Evolutionary conservation across 2,329 filamentous ascomycete genomes (phyloP), one percentile per base, ranked within the genome.

Genomic region (Cladorrhinum sp.): DNA sequence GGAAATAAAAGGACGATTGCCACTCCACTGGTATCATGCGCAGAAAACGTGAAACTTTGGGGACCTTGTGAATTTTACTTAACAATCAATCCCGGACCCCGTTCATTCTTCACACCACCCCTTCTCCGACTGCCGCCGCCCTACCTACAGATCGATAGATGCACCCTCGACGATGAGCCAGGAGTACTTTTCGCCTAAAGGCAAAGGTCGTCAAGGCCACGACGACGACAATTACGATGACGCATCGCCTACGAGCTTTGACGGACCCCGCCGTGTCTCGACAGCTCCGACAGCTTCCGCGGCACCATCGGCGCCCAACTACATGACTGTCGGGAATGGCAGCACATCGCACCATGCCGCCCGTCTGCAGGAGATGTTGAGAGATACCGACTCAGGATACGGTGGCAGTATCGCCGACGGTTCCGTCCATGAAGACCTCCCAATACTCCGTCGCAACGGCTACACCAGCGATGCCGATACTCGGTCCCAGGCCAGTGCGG

Each of bases 381-480:
- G 41, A n/a, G 91, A 96, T 63, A 80, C 86, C 60, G 95, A 99
- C 73, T 98, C 93, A 18, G 95, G 93, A 6, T 98, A 98, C 71
- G 93, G 92, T 58, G 90, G 89, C 50, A 81, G 89, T 54, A 79
- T 84, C 27, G 87, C 86, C 62, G 89, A 89, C 56, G 83, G 83
- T 48, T 73, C 76, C 49, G 70, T 75, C 61, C 77, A 78, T 50
- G 77, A 79, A 69, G 79, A 82, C 68, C 74, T 76, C 64, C 74
- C 78, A 52, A 72, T 78, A 58, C 75, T 76, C 55, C 72, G 75
- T 27, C 74, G 76, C 65, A 74, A 76, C 8, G 57, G 68, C 73
- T 62, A 69, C 67, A 61, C 64, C 71, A 73, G 79, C 50, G 86
- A 90, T 55, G 79, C 85, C 65, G 88, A 91, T 70, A 83, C 84